These are phyloP conservation scores for Oryza meyeriana DNA, from an alignment of 176 grass and related monocot species.

Conservation along the genomic window DNA sequence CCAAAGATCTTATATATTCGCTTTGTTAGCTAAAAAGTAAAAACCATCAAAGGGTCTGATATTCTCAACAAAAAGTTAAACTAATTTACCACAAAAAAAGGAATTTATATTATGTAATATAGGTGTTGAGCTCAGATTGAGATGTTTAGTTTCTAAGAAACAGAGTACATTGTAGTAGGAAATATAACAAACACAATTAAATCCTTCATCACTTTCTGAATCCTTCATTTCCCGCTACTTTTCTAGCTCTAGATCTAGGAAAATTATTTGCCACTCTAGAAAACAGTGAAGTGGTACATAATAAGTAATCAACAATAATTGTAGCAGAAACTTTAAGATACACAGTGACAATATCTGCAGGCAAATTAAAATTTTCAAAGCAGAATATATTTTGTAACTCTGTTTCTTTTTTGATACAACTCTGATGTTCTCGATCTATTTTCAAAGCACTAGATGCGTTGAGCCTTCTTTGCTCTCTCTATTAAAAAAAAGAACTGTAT, in stretches of 20 bases:
- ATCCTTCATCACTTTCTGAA: background rate
- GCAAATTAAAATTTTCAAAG: background rate
- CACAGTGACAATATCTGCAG: background rate
- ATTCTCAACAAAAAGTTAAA: background rate
- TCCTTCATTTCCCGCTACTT: background rate
- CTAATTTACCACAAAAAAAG: background rate
- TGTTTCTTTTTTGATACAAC: background rate
- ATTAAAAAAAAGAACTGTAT: background rate
- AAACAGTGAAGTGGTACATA: background rate
- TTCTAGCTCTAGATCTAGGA: background rate
- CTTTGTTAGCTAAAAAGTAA: constrained; percentile 9
- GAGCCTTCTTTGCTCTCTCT: background rate
- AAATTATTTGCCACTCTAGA: background rate
- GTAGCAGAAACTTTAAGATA: background rate
- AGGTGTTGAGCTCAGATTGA: constrained; percentile 4
- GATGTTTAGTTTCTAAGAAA: background rate
- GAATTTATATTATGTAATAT: background rate
- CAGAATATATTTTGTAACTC: background rate
- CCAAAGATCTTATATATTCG: background rate
- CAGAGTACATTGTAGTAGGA: background rate
- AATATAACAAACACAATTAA: background rate
- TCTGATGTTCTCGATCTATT: background rate
- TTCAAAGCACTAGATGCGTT: background rate
- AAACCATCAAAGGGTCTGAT: background rate
- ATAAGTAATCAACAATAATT: background rate